Evolutionary conservation across 257 asterid genomes (phyloP).

Genomic region (Solanum sejunctum): DNA sequence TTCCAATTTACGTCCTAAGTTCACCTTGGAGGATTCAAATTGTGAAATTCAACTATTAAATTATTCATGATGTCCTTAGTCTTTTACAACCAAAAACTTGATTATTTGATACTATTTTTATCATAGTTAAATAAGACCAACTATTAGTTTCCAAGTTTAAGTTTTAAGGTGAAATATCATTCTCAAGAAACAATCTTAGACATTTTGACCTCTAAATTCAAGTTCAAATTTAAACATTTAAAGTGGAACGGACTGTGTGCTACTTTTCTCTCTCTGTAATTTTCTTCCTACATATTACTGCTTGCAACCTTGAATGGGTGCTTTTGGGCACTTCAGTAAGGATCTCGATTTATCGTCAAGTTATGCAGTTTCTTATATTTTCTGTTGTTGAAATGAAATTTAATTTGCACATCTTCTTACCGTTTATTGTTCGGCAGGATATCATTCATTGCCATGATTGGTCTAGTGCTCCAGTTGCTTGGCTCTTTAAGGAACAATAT

Average conservation of each 20-base stretch:
- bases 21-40: background rate
- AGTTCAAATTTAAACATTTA: background rate
- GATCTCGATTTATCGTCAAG: background rate
- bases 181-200: background rate
- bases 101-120: background rate
- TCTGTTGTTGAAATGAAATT: background rate
- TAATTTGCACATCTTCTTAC: background rate
- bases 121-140: background rate
- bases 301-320: background rate
- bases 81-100: background rate
- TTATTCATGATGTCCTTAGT: background rate
- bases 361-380: background rate
- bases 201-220: background rate
- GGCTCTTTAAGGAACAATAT: conserved; percentile 88
- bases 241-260: background rate
- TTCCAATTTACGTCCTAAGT: background rate
- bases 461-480: conserved; percentile 99
- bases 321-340: background rate
- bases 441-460: conserved; percentile 94
- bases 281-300: background rate
- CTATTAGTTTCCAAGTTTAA: background rate
- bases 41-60: background rate
- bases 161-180: background rate
- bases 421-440: conserved; percentile 40
- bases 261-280: background rate